Percentiles rank a stretch among this genome's conserved stretches.
These are phyloP conservation scores for Penicillium pancosmium DNA, from an alignment of 495 filamentous ascomycete species.

Conservation along the genomic window DNA sequence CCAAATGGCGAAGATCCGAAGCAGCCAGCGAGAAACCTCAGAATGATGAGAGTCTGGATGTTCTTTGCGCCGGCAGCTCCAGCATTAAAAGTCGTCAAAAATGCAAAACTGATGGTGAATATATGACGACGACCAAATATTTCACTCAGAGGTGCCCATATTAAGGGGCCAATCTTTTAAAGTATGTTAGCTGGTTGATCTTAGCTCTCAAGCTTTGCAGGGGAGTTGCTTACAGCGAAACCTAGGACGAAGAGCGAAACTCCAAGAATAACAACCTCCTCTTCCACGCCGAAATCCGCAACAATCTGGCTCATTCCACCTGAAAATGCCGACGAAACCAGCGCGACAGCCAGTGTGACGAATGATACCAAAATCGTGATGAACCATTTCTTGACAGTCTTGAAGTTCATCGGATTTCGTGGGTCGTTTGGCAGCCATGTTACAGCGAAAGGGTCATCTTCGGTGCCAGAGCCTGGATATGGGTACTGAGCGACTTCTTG, in stretches of 20 bases:
- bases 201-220: not conserved
- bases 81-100: conserved; percentile 66
- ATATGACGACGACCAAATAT: conserved; percentile 68
- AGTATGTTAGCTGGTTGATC: conserved; percentile 24
- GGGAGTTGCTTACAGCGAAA: conserved; percentile 40
- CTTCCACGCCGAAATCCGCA: conserved; percentile 43
- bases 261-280: conserved; percentile 54
- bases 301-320: conserved; percentile 63
- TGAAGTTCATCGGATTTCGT: conserved; percentile 66
- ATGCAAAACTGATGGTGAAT: conserved; percentile 63
- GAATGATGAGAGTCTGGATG: conserved; percentile 62
- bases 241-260: conserved; percentile 58
- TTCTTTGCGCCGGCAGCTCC: conserved; percentile 62
- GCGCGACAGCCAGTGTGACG: conserved; percentile 66
- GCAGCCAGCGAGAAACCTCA: conserved; percentile 73
- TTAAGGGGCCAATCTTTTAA: conserved; percentile 18
- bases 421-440: conserved; percentile 67
- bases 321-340: conserved; percentile 73
- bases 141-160: conserved; percentile 63
- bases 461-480: conserved; percentile 66
- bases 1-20: conserved; percentile 72
- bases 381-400: conserved; percentile 60
- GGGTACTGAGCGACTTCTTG: conserved; percentile 53
- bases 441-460: conserved; percentile 68
- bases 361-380: conserved; percentile 64